These are phyloP conservation scores for Aspergillus sp. DNA, from an alignment of 2,329 filamentous ascomycete species.

Conservation along the genomic window DNA sequence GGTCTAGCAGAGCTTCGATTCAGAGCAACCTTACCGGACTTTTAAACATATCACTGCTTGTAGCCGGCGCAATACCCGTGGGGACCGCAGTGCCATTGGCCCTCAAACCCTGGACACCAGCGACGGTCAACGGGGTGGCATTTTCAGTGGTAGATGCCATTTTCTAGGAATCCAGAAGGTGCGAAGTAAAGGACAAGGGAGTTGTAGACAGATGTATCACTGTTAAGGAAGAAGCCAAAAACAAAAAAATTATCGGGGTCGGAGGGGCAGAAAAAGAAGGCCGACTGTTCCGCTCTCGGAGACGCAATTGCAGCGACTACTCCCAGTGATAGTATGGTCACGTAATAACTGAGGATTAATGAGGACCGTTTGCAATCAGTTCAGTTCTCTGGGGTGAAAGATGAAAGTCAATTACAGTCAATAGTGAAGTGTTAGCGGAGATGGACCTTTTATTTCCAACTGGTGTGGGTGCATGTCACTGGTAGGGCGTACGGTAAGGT, in stretches of 20 bases:
- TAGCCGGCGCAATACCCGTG: constrained; percentile 66
- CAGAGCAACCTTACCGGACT: constrained; percentile 46
- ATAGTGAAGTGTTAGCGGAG: too few relatives aligned
- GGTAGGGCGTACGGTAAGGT: too few relatives aligned
- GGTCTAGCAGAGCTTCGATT: background rate
- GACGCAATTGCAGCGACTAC: too few relatives aligned
- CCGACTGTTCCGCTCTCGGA: constrained; percentile 27
- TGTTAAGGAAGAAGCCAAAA: too few relatives aligned
- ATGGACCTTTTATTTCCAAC: too few relatives aligned
- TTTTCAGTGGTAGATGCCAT: background rate
- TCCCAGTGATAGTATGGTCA: background rate
- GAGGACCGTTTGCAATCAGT: too few relatives aligned
- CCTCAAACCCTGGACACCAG: constrained; percentile 59
- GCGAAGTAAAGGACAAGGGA: too few relatives aligned
- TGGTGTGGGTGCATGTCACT: too few relatives aligned
- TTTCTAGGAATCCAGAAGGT: too few relatives aligned
- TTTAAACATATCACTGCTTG: constrained; percentile 78
- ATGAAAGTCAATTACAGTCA: background rate
- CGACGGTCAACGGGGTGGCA: constrained; percentile 48
- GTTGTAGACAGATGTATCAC: too few relatives aligned
- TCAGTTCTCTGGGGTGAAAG: background rate
- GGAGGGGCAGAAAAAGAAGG: constrained; percentile 24
- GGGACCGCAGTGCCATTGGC: constrained; percentile 60
- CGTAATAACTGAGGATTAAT: background rate
- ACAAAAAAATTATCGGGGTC: background rate